Percentiles rank a stretch among this genome's conserved stretches.
These are phyloP conservation scores for Suhomyces canberraensis DNA, from an alignment of 805 yeast species.

Conservation along the genomic window DNA sequence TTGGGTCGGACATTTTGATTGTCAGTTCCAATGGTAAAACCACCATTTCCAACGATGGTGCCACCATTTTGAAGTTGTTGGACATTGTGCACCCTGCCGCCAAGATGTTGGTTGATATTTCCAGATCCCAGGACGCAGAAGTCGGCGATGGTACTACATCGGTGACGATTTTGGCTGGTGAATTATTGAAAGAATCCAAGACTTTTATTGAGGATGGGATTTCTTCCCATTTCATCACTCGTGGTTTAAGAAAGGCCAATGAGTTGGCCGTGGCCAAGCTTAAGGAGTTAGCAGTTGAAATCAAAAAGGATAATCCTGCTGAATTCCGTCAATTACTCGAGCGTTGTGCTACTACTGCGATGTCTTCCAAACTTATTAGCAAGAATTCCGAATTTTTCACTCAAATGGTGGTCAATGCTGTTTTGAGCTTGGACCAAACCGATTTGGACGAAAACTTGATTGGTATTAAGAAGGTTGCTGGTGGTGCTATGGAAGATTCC, in stretches of 20 bases:
- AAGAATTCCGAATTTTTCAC: slow-evolving; percentile 87
- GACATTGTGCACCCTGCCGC: slow-evolving; percentile 99
- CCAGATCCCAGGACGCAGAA: slow-evolving; percentile 96
- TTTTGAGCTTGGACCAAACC: slow-evolving; percentile 75
- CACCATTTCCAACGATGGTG: slow-evolving; percentile 97
- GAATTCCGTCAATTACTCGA: slow-evolving; percentile 72
- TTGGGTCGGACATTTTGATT: slow-evolving; percentile 92
- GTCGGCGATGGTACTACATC: slow-evolving; percentile 99
- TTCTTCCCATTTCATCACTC: slow-evolving; percentile 81
- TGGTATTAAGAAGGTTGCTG: slow-evolving; percentile 92
- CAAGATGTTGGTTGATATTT: slow-evolving; percentile 87
- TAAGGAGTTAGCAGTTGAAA: slow-evolving; percentile 70
- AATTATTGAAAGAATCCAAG: slow-evolving; percentile 86
- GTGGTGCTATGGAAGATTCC: slow-evolving; percentile 96
- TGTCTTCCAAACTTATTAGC: slow-evolving; percentile 91
- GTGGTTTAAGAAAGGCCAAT: slow-evolving; percentile 84
- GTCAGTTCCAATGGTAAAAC: slow-evolving; percentile 82
- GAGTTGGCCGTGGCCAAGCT: slow-evolving; percentile 71
- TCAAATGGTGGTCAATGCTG: slow-evolving; percentile 96
- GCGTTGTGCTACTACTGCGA: slow-evolving; percentile 94
- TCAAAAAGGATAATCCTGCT: slow-evolving; percentile 46
- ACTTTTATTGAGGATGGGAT: slow-evolving; percentile 94
- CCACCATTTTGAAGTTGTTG: slow-evolving; percentile 84
- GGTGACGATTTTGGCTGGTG: slow-evolving; percentile 92
- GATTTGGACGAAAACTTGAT: slow-evolving; percentile 86